Base-by-base conservation (phyloP, 2,329 filamentous ascomycete species). In the Fusarium armeniacum region DNA sequence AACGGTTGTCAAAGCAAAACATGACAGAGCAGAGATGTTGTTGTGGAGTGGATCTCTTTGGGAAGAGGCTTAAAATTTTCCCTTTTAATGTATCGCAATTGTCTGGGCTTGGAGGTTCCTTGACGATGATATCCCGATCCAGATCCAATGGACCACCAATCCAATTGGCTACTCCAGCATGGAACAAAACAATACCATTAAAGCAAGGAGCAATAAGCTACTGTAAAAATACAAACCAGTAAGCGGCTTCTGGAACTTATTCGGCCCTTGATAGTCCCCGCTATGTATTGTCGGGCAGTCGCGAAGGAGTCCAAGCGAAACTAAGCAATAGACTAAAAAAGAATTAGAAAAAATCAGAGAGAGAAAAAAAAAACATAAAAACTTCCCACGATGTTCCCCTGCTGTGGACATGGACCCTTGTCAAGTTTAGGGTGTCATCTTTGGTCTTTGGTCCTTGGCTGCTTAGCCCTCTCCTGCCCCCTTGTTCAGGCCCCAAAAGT, bases 201-300 rank as follows among this genome's bases (percentile, higher is more conserved):
- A 52, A 67, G 59, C 54, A 68, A 57, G 66, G 57, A 43, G 46
- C 28, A 40, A 13, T 46, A 22, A 46, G 49, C 58, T 61, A 46
- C 45, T 32, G n/a, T 30, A 9, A 22, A 20, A 46, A 36, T 28
- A 16, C 24, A 18, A 52, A 28, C 24, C 43, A 61, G n/a, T 36
- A 47, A 57, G 51, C 45, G 46, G 58, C 61, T 72, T 73, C 69
- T 73, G 67, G 71, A 71, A 73, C 64, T 49, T 62, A 50, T 64
- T 45, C 35, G 44, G 44, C 41, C 63, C 32, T 57, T 40, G 30
- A 47, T 20, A 36, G 54, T 53, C 69, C 69, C 67, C 61, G 66
- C 69, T 69, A 45, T 40, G n/a, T 60, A 55, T 58, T 35, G 56
- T 56, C 58, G 61, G 41, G 33, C 44, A 52, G 45, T 55, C 36